phyloP scores from a whole-genome alignment of 345 rosid genomes.

The Pistacia vera region DNA sequence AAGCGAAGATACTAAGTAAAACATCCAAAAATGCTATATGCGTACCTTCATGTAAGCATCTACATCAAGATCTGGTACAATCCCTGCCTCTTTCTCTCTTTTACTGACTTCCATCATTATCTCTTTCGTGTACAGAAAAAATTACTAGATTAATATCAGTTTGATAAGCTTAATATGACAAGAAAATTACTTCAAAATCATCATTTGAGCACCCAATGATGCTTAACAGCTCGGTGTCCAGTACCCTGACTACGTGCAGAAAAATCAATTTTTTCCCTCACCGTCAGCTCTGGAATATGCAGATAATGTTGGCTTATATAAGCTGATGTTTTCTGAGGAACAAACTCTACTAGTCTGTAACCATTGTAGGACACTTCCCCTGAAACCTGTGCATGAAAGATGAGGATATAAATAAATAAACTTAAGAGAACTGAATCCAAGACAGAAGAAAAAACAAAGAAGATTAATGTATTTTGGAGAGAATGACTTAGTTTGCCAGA shows the following conservation, averaged over 20 bases:
- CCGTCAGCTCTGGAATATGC: constrained; percentile 45
- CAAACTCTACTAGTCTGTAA: constrained; percentile 34
- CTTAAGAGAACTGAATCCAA: background rate
- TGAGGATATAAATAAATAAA: background rate
- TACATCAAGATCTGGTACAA: constrained; percentile 37
- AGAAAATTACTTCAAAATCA: background rate
- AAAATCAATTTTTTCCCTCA: constrained; percentile 40
- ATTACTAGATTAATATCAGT: background rate
- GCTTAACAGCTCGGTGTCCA: constrained; percentile 40
- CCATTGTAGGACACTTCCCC: constrained; percentile 45
- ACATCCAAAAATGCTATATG: background rate
- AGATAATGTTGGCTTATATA: constrained; percentile 38
- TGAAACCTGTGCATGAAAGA: constrained; percentile 17
- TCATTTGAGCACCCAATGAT: background rate
- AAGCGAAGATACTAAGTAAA: background rate
- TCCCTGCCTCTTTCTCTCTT: constrained; percentile 35
- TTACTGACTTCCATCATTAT: constrained; percentile 29
- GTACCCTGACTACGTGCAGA: constrained; percentile 40
- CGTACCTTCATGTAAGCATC: constrained; percentile 48
- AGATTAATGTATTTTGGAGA: constrained; percentile 30
- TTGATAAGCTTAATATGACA: background rate
- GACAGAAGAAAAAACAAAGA: background rate
- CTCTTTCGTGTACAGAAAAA: constrained; percentile 15
- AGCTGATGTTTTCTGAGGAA: constrained; percentile 45
- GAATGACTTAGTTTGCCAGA: constrained; percentile 35